Conservation (phyloP, 2,329 filamentous ascomycete species). For the Lachnellula subtilissima region DNA sequence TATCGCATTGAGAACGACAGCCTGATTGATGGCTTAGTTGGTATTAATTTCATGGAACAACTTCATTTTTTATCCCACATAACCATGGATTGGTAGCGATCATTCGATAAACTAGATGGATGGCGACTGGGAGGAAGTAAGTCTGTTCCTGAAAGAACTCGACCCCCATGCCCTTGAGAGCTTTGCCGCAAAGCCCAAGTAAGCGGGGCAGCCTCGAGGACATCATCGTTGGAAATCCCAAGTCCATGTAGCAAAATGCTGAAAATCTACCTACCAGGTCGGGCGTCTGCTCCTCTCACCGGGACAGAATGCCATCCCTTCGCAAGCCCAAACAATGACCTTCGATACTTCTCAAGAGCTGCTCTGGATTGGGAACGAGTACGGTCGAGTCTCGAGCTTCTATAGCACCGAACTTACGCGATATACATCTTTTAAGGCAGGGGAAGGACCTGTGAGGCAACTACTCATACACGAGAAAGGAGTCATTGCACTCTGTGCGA, state of each 20-base stretch:
- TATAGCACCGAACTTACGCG: slow-evolving; percentile 77
- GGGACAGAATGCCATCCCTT: slow-evolving; percentile 63
- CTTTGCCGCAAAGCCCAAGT: not conserved
- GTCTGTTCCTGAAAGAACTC: slow-evolving; percentile 26
- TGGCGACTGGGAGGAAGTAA: slow-evolving; percentile 64
- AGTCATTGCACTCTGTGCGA: slow-evolving; percentile 76
- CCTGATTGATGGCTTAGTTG: no score
- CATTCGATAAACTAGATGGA: slow-evolving; percentile 44
- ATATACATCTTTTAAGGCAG: slow-evolving; percentile 82
- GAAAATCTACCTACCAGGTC: slow-evolving; percentile 51
- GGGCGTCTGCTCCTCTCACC: slow-evolving; percentile 77
- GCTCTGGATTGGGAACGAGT: slow-evolving; percentile 89
- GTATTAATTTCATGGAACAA: not conserved
- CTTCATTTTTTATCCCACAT: not conserved
- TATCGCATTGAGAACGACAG: no score
- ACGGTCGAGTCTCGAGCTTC: slow-evolving; percentile 80
- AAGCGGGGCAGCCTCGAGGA: slow-evolving; percentile 17
- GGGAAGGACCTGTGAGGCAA: slow-evolving; percentile 78
- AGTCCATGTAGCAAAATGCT: slow-evolving; percentile 7
- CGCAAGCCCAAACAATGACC: slow-evolving; percentile 71
- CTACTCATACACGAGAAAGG: slow-evolving; percentile 89
- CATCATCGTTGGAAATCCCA: slow-evolving; percentile 6
- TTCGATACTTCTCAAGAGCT: slow-evolving; percentile 90
- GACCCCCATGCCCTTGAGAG: not conserved
- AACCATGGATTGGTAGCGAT: slow-evolving; percentile 22